phyloP scores from a whole-genome alignment of 164 flowering plant species.

The Macadamia tetraphylla region DNA sequence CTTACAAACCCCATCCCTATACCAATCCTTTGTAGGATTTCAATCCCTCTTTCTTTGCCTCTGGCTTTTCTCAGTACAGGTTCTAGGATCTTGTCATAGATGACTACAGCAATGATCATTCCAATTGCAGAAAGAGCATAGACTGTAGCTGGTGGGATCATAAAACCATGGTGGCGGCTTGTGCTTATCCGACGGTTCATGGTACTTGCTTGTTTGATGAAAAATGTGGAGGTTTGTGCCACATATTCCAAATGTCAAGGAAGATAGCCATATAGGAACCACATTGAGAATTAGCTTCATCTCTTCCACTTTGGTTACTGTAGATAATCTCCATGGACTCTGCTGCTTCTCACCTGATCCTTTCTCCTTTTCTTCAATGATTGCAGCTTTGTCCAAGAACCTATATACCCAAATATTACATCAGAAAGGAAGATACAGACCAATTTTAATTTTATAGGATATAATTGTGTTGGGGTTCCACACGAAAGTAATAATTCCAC shows the following conservation, averaged over 20 bases:
- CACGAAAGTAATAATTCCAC: too few relatives aligned
- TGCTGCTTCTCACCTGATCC: slow-evolving; percentile 14
- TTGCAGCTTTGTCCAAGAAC: slow-evolving; percentile 88
- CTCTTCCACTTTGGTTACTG: slow-evolving; percentile 70
- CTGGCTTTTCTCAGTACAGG: slow-evolving; percentile 41
- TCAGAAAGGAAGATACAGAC: background rate
- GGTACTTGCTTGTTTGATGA: slow-evolving; percentile 59
- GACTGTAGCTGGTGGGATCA: slow-evolving; percentile 59
- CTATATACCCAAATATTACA: slow-evolving; percentile 25
- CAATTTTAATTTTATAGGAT: background rate
- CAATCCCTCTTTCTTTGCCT: slow-evolving; percentile 63
- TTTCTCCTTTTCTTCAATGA: slow-evolving; percentile 31
- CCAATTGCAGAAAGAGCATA: slow-evolving; percentile 38
- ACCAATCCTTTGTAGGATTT: slow-evolving; percentile 62
- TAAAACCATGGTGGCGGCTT: slow-evolving; percentile 15
- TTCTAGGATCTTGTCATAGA: slow-evolving; percentile 57
- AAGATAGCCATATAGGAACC: slow-evolving; percentile 66
- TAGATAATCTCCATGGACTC: slow-evolving; percentile 60
- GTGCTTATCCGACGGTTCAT: slow-evolving; percentile 38
- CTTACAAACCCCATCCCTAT: slow-evolving; percentile 46
- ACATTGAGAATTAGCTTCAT: slow-evolving; percentile 52
- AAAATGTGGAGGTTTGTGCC: slow-evolving; percentile 67
- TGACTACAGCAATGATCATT: slow-evolving; percentile 38
- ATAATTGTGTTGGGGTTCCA: too few relatives aligned
- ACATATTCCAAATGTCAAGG: slow-evolving; percentile 53